Evolutionary conservation across 2,329 filamentous ascomycete genomes (phyloP).

Genomic region (Graphiopsis chlorocephala): DNA sequence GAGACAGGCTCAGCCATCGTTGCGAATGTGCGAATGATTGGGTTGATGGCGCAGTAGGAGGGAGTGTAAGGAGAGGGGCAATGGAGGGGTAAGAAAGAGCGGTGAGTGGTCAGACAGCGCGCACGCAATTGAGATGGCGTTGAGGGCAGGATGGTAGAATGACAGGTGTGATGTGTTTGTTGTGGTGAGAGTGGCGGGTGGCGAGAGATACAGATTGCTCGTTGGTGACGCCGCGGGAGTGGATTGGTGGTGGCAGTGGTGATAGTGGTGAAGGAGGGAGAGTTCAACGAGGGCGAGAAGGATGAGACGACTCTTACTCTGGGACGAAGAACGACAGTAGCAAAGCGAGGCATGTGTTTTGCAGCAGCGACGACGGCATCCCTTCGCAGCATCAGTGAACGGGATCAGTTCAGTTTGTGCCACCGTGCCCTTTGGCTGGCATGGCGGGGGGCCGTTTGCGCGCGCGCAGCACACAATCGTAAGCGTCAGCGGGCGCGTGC

Average conservation of each 20-base stretch:
- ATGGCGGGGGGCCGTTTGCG: background rate
- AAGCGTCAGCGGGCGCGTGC: background rate
- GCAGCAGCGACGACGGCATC: background rate
- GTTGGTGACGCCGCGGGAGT: background rate
- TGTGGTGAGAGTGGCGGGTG: background rate
- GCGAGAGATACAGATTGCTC: background rate
- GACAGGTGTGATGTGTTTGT: background rate
- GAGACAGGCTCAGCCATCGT: slow-evolving; percentile 22
- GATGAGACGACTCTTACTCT: slow-evolving; percentile 4
- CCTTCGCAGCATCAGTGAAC: background rate
- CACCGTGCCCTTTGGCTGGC: background rate
- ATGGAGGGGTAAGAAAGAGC: background rate
- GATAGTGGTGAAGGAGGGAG: background rate
- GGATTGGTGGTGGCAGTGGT: background rate
- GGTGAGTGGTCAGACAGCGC: background rate
- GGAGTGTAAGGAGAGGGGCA: background rate
- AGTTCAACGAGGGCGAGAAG: background rate
- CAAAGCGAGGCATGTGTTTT: background rate
- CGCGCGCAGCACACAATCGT: background rate
- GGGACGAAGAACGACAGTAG: background rate
- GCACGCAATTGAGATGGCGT: background rate
- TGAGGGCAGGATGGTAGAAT: background rate
- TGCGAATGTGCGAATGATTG: background rate
- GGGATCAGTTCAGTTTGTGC: background rate
- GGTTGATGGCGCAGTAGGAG: background rate